phyloP scores from a whole-genome alignment of 148 eudicot genomes.

The Camellia japonica region DNA sequence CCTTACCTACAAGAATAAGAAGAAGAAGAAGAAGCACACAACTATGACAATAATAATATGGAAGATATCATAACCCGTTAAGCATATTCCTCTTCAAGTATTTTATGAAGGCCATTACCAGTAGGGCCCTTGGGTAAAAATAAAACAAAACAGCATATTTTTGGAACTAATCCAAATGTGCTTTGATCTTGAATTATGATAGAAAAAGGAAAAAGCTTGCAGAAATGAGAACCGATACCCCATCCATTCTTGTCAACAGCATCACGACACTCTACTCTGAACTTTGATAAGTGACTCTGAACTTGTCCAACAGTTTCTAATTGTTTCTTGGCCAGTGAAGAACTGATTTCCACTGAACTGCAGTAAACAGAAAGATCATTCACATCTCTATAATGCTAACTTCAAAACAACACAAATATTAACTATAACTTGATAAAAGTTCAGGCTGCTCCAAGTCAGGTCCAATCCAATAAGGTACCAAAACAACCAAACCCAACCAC shows the following conservation, averaged over 20 bases:
- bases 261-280: slow-evolving; percentile 86
- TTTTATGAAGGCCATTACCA: background rate
- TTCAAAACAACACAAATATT: background rate
- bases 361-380: slow-evolving; percentile 28
- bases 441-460: background rate
- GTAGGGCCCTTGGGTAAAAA: background rate
- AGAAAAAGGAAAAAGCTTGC: slow-evolving; percentile 11
- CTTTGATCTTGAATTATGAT: background rate
- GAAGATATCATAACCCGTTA: background rate
- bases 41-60: background rate
- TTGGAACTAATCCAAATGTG: background rate
- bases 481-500: background rate
- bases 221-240: slow-evolving; percentile 45
- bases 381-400: background rate
- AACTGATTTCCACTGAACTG: slow-evolving; percentile 95
- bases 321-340: slow-evolving; percentile 82
- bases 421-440: background rate
- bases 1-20: background rate
- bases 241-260: slow-evolving; percentile 87
- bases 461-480: background rate
- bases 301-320: slow-evolving; percentile 85
- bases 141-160: background rate
- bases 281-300: slow-evolving; percentile 71
- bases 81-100: background rate
- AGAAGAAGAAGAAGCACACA: background rate